phyloP scores from a whole-genome alignment of 177 flowering plant species.

The Vitis hybrid region DNA sequence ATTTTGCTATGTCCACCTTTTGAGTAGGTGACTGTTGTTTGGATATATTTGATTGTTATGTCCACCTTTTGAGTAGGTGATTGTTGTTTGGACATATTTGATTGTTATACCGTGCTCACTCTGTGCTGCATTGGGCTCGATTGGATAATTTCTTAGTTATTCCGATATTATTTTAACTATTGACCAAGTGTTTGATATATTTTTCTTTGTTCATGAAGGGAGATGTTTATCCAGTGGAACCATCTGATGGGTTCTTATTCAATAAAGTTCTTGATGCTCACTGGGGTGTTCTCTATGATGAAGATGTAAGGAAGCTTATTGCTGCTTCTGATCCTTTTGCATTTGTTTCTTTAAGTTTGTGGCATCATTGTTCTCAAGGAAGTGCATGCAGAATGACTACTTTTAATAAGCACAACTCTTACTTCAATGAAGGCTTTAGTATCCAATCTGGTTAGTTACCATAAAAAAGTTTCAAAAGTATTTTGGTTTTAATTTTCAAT shows the following conservation, averaged over 20 bases:
- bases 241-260: conserved; percentile 38
- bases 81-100: too few species aligned
- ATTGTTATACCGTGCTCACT: background rate
- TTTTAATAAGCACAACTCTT: too few species aligned
- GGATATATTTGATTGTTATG: too few species aligned
- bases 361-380: background rate
- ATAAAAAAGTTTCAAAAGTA: background rate
- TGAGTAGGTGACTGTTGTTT: too few species aligned
- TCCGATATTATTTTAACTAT: background rate
- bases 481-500: background rate
- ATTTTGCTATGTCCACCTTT: too few species aligned
- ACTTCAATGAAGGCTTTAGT: too few species aligned
- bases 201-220: conserved; percentile 53
- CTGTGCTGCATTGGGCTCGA: too few species aligned
- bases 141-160: too few species aligned
- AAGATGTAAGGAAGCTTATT: conserved; percentile 67
- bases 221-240: conserved; percentile 97
- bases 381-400: background rate
- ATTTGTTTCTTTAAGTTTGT: background rate
- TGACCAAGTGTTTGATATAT: background rate
- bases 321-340: background rate
- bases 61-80: too few species aligned
- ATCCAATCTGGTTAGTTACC: background rate
- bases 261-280: conserved; percentile 96
- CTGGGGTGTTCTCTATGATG: conserved; percentile 89